Evolutionary conservation across 192 early-diverging fungal species (phyloP), one percentile per base, ranked within the genome.

Genomic region (Coemansia sp.): DNA sequence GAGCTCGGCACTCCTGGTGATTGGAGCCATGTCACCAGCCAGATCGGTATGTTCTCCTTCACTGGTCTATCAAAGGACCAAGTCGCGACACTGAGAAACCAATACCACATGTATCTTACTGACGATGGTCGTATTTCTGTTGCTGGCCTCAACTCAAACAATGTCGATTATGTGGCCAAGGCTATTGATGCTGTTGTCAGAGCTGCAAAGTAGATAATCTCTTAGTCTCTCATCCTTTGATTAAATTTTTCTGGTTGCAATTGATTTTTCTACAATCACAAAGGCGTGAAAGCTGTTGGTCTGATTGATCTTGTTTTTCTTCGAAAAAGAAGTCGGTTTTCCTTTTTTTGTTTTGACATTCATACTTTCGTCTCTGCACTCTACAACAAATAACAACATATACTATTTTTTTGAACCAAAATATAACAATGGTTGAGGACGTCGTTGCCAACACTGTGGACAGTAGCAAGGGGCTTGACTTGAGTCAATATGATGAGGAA

Each of bases 21-120:
- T 49, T 99, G 97, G 97, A 88, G 94, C 64, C 97, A 99, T 60
- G 97, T 99, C 68, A 68, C 86, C 6, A 87, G 90, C 54, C 97
- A 99, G 78, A 97, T 98, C 69, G 97, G 97, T 68, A 99, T 99
- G 97, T 99, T 99, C 76, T 91, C 90, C 22, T 99, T 88, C 79
- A 98, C 97, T 2, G 97, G 97, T 16, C 77, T 97, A 58, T 86
- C 62, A 48, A 84, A 73, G 12, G 53, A 61, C 7, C 95, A 99
- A 75, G 92, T 92, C 62, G 85, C 87, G 63, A 85, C 85, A 3
- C 81, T 99, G 60, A 86, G 85, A 53, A 85, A 89, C 30, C 87
- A 95, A 80, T 93, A 90, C 74, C 95, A 97, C 67, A 82, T 97
- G 59, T 99, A 97, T 72, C 65, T 99, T 83, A 95, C 93, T 16